Percentiles rank a stretch among this genome's conserved stretches.
These are phyloP conservation scores for Malassezia furfur DNA, from an alignment of 1,284 basidiomycete genomes.

Conservation along the genomic window DNA sequence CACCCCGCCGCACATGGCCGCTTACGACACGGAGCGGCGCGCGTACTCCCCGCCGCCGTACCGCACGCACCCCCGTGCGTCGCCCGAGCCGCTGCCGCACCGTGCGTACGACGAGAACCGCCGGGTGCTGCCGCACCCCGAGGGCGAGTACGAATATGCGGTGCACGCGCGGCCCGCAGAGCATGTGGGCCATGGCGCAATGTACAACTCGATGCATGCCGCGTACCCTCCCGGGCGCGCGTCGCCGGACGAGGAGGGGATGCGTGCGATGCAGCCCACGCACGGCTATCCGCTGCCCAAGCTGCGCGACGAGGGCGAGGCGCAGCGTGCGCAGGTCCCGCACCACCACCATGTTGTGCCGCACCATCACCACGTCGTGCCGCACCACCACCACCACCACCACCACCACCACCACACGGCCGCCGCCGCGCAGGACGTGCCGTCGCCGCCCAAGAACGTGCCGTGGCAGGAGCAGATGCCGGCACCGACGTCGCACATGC, in stretches of 20 bases:
- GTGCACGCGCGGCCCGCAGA: too few species aligned
- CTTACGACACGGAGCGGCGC: background rate
- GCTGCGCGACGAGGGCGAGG: background rate
- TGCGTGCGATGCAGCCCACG: background rate
- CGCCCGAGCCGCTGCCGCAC: background rate
- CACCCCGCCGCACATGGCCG: background rate
- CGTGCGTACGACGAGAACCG: background rate
- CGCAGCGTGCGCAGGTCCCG: background rate
- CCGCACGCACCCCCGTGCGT: background rate
- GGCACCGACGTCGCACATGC: constrained; percentile 1
- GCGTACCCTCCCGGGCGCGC: background rate
- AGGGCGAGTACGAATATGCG: background rate
- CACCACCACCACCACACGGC: constrained; percentile 8
- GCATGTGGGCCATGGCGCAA: too few species aligned
- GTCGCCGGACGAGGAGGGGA: background rate
- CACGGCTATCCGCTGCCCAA: background rate
- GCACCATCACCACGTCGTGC: constrained; percentile 8
- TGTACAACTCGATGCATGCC: background rate
- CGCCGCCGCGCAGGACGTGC: constrained; percentile 9
- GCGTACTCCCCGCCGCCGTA: background rate
- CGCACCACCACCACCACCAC: constrained; percentile 14
- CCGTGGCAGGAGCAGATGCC: background rate
- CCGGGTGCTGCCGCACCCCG: background rate
- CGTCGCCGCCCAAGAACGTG: constrained; percentile 12
- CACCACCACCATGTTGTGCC: background rate